A percentile compares a stretch with the other conserved stretches of the same genome.
Conservation (phyloP, 1,284 basidiomycete species). For the Mycena citricolor region DNA sequence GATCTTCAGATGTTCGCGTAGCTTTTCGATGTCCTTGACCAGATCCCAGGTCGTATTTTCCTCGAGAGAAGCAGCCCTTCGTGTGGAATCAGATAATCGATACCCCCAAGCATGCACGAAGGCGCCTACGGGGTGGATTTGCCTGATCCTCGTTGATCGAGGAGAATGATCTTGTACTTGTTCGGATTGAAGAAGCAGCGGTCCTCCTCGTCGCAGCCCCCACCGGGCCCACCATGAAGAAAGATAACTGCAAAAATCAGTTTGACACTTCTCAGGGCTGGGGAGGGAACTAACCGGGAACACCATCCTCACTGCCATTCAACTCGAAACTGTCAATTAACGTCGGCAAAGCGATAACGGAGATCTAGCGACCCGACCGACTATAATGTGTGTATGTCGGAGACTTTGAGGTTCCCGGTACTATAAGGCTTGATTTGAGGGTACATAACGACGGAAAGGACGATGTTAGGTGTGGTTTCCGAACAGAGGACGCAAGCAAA, state of each 20-base stretch:
- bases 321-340: conserved; percentile 66
- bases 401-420: conserved; percentile 69
- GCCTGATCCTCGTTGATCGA: conserved; percentile 88
- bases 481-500: background rate
- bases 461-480: background rate
- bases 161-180: conserved; percentile 79
- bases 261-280: conserved; percentile 3
- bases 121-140: conserved; percentile 73
- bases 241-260: conserved; percentile 63
- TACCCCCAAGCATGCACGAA: background rate
- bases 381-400: conserved; percentile 77
- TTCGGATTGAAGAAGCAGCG: conserved; percentile 79
- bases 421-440: conserved; percentile 63
- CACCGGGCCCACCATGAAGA: conserved; percentile 83
- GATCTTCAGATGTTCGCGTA: conserved; percentile 71
- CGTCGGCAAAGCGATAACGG: background rate
- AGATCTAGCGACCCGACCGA: conserved; percentile 41
- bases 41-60: conserved; percentile 96
- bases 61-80: conserved; percentile 69
- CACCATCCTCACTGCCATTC: conserved; percentile 73
- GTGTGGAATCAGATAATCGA: background rate
- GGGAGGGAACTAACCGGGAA: conserved; percentile 54
- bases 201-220: conserved; percentile 65
- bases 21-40: conserved; percentile 84
- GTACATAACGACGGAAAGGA: conserved; percentile 45